Evolutionary conservation across 345 rosid genomes (phyloP), one percentile per base, ranked within the genome.

Genomic region (Hibiscus mutabilis): DNA sequence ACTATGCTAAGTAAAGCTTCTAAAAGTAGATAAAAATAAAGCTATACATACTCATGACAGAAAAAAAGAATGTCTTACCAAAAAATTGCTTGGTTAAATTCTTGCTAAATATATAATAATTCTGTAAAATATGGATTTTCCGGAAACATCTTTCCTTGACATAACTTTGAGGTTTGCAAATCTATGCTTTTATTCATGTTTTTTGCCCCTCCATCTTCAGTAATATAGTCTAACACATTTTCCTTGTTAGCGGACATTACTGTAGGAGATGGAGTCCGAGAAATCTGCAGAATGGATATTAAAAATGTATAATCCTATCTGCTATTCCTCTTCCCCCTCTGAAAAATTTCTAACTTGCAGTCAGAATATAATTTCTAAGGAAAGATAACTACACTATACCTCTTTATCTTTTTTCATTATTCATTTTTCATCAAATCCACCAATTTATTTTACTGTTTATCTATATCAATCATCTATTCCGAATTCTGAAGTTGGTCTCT

Each of bases 221-320:
- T 63, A 22, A 27, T 63, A 22, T 58, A 70, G 76, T 81, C 75
- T 73, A 74, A 62, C 62, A 55, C 59, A 69, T 72, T 79, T 77
- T 70, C 77, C 72, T 66, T 80, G 77, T 75, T 76, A 73, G 76
- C 64, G 77, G 80, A 72, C 70, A 75, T 74, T 66, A 76, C 80
- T 35, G 79, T 80, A 70, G 82, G 77, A 76, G 86, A 71, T 64
- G 72, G 56, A 11, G 76, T 80, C 66, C 77, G 56, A 69, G 80
- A 76, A 55, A 63, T 62, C 73, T 66, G 40, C 82, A 66, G 73
- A 71, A 64, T 83, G 59, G 56, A 59, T 78, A 74, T 73, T 70
- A 18, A 21, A 7, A 11, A 37, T 7, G 42, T 37, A 37, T 37
- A 0, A 7, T 37, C 8, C 10, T 37, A 37, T 37, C 10, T 37